Conservation (phyloP, 768 basidiomycete species). For the Coprinopsis marcescibilis region DNA sequence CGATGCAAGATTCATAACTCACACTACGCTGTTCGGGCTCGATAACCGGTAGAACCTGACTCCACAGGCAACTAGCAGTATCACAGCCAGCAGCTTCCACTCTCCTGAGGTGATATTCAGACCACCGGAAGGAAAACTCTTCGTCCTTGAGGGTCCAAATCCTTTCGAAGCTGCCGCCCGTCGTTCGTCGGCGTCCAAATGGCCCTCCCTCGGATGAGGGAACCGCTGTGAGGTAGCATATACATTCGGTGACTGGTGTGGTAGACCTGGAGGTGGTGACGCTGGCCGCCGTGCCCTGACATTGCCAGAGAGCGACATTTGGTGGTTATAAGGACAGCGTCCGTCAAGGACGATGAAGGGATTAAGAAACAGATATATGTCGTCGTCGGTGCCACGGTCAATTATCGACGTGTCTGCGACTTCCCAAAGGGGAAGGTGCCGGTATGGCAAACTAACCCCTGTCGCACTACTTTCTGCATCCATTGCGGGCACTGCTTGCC, state of each 20-base stretch:
- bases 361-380: neutral
- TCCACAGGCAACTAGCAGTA: slow-evolving; percentile 65
- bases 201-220: slow-evolving; percentile 58
- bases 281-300: slow-evolving; percentile 66
- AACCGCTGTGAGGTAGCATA: slow-evolving; percentile 40
- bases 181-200: slow-evolving; percentile 70
- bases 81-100: slow-evolving; percentile 62
- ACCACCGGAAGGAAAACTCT: slow-evolving; percentile 49
- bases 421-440: neutral
- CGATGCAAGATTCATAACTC: slow-evolving; percentile 29
- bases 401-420: slow-evolving; percentile 9
- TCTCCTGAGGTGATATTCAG: slow-evolving; percentile 64
- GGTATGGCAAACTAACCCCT: neutral
- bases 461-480: too few species aligned
- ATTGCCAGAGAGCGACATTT: slow-evolving; percentile 34
- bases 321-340: neutral
- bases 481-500: too few species aligned
- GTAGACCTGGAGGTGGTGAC: slow-evolving; percentile 39
- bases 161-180: slow-evolving; percentile 67
- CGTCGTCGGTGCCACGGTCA: neutral
- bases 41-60: slow-evolving; percentile 86
- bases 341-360: neutral
- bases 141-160: slow-evolving; percentile 44
- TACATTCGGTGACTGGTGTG: slow-evolving; percentile 22
- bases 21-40: slow-evolving; percentile 90